Evolutionary conservation across 2,329 filamentous ascomycete species (phyloP).

Genomic region (Monosporascus sp.): DNA sequence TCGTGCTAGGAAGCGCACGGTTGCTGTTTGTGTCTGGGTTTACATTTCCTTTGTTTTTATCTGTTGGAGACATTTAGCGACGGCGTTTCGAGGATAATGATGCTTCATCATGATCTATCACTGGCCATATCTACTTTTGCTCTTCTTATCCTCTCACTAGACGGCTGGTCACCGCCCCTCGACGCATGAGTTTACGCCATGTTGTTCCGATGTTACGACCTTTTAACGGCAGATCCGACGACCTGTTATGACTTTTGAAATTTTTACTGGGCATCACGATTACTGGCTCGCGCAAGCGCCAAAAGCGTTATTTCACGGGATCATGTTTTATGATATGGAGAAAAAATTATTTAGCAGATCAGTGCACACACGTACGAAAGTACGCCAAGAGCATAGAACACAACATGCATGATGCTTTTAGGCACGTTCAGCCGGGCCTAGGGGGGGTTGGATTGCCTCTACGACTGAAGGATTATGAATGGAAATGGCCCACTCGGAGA

Average conservation of each 20-base stretch:
- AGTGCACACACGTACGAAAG: constrained; percentile 6
- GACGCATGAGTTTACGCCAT: constrained; percentile 23
- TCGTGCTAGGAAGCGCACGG: not conserved
- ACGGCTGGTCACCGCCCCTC: constrained; percentile 26
- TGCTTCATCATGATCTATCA: constrained; percentile 27
- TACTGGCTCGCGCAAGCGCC: constrained; percentile 22
- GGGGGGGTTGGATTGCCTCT: too few species aligned
- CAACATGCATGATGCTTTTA: constrained; percentile 9
- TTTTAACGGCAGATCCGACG: constrained; percentile 27
- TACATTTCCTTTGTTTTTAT: constrained; percentile 26
- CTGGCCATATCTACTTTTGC: constrained; percentile 20
- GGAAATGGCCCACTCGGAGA: too few species aligned
- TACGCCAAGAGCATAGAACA: constrained; percentile 23
- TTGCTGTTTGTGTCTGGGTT: constrained; percentile 14
- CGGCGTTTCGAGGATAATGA: constrained; percentile 38
- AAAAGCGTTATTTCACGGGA: constrained; percentile 23
- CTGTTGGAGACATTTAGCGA: constrained; percentile 36
- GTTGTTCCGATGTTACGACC: constrained; percentile 28
- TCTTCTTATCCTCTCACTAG: constrained; percentile 21
- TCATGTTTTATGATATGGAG: constrained; percentile 25
- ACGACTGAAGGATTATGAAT: too few species aligned
- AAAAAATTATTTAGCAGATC: constrained; percentile 12
- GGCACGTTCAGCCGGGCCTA: too few species aligned
- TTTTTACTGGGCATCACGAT: constrained; percentile 18
- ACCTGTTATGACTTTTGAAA: constrained; percentile 30